Evolutionary conservation across 2,329 filamentous ascomycete species (phyloP), one percentile per base, ranked within the genome.

Genomic region (Penicillium sp.): DNA sequence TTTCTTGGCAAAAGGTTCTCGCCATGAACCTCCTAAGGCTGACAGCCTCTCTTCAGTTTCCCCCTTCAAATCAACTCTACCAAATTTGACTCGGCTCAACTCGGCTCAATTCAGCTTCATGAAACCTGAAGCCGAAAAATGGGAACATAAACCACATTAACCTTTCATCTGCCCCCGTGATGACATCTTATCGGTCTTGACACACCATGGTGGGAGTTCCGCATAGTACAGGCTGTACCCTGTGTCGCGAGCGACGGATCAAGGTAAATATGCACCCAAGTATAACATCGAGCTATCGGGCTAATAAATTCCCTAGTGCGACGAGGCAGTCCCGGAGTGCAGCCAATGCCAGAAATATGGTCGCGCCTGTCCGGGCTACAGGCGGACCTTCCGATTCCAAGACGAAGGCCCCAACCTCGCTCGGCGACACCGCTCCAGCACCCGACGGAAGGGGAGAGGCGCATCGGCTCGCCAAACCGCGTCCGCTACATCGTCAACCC

Each of bases 251-350:
- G 59, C 68, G 75, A 55, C 72, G 73, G 23, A 72, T 77, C 50
- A 76, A 72, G 66, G 73, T 70, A 51, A 66, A 33, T 33, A 33
- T 33, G 31, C 5, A 33, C 31, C 11, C 31, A 33, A 33, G 10
- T 16, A 33, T 19, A 33, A 15, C 6, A 21, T 45, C 13, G 11
- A 21, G 21, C 15, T 50, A 13, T 25, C 3, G 40, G 25, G 19
- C 46, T 55, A 55, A 55, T 10, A 55, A 45, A 9, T 10, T 45
- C 7, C 2, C 16, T 55, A 79, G 70, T 82, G 80, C 59, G 79
- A 82, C 63, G 73, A 80, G 65, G 68, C 60, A 23, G 73, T 71
- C 11, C 79, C 79, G 11, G 68, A 65, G 52, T 74, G 72, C 58
- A 67, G 68, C 7, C 73, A 75, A 60, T 76, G 74, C 46, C 65